Evolutionary conservation across 345 rosid genomes (phyloP).

Genomic region (Eucalyptus grandis): DNA sequence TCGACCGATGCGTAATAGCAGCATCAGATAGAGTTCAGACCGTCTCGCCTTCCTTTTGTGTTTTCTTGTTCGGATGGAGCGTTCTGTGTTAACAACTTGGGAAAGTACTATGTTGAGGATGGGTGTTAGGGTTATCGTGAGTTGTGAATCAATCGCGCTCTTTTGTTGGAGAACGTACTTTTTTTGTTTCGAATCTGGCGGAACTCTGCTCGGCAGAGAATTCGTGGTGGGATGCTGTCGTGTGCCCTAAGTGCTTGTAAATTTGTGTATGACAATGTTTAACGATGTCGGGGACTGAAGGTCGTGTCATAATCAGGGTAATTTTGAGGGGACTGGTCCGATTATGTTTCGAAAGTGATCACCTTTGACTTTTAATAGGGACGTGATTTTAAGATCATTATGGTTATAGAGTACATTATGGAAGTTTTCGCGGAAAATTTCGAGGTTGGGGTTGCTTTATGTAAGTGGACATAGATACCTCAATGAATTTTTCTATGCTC

Average conservation of each 20-base stretch:
- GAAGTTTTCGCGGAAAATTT: not conserved
- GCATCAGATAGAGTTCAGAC: not conserved
- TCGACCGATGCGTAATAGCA: not conserved
- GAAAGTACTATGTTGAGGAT: not conserved
- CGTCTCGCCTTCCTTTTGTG: not conserved
- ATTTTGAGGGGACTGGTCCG: not conserved
- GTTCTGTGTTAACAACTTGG: not conserved
- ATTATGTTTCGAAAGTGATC: not conserved
- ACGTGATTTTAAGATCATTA: not conserved
- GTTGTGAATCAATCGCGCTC: not conserved
- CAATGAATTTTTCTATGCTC: not conserved
- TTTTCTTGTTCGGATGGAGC: not conserved
- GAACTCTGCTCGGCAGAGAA: not conserved
- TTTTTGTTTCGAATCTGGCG: not conserved
- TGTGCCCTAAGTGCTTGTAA: not conserved
- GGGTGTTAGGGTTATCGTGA: not conserved
- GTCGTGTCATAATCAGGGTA: not conserved
- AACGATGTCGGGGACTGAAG: not conserved
- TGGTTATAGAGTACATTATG: not conserved
- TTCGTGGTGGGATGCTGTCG: not conserved
- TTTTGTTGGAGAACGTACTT: not conserved
- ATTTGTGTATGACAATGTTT: not conserved
- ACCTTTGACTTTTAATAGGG: not conserved
- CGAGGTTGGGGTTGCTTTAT: not conserved
- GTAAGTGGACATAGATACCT: not conserved